A percentile compares a stretch with the other conserved stretches of the same genome.
phyloP scores from a whole-genome alignment of 495 filamentous ascomycete species.

The Durotheca rogersii region DNA sequence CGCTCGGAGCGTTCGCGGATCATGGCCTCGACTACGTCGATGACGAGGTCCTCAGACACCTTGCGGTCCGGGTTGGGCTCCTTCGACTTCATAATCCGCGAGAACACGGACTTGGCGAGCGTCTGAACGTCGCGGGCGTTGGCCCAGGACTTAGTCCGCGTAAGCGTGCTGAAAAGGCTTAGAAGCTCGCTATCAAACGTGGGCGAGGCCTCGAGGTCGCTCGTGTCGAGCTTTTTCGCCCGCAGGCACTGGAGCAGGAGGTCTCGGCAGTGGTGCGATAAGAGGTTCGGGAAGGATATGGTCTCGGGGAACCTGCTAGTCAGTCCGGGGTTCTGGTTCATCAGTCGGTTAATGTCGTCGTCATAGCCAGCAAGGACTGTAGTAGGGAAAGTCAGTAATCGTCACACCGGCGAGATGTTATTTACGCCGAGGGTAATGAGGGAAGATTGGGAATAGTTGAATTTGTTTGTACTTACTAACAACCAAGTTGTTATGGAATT shows the following conservation, averaged over 20 bases:
- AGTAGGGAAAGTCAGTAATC: conserved; percentile 1
- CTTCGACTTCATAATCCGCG: conserved; percentile 41
- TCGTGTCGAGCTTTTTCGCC: conserved; percentile 39
- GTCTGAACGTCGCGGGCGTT: conserved; percentile 68
- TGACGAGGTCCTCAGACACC: conserved; percentile 39
- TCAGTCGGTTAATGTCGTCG: conserved; percentile 67
- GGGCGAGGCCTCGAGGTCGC: conserved; percentile 37
- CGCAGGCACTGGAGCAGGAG: conserved; percentile 32
- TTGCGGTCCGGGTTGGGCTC: conserved; percentile 16
- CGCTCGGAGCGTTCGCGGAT: conserved; percentile 46
- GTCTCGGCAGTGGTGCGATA: conserved; percentile 44
- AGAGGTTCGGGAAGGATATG: conserved; percentile 45
- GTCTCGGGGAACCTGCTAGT: conserved; percentile 60
- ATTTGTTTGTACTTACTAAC: conserved; percentile 43
- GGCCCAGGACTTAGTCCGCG: conserved; percentile 58
- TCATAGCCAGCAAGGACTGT: conserved; percentile 70
- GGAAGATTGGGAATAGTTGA: no score
- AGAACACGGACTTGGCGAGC: conserved; percentile 54
- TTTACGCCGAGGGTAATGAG: conserved; percentile 16
- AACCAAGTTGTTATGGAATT: conserved; percentile 63
- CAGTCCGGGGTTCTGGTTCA: conserved; percentile 61
- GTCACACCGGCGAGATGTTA: conserved; percentile 62
- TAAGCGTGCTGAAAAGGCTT: conserved; percentile 43
- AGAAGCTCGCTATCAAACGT: conserved; percentile 35
- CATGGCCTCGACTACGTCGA: conserved; percentile 45